Base-by-base conservation (phyloP, 2,329 filamentous ascomycete genomes). In the Byssothecium circinans region DNA sequence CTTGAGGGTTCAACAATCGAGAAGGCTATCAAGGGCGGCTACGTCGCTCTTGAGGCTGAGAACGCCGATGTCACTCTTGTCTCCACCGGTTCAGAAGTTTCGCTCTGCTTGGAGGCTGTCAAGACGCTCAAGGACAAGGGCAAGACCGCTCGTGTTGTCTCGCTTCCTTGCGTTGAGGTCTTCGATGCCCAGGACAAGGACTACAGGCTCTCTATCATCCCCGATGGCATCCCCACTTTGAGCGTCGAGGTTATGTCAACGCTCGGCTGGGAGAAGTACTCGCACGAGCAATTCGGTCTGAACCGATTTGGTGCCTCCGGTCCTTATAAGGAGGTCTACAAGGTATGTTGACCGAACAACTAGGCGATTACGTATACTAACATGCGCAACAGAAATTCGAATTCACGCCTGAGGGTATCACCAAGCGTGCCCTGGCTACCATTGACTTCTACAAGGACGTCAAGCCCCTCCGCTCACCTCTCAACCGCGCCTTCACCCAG, bases 251-350 rank as follows among this genome's bases (percentile, higher is more conserved):
- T 91, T 74, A 95, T 96, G 89, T 88, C 83, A 75, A 99, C 94
- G 62, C 86, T 96, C 77, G 94, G 94, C 64, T 99, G 94, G 94
- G 91, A 97, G 84, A 88, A 92, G 76, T 99, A 97, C 80, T 89
- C 91, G 50, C 92, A 99, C 78, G 94, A 99, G 85, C 94, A 99
- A 81, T 99, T 99, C 69, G 94, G 94, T 73, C 85, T 99, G 61
- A 99, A 99, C 87, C 85, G 94, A 73, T 99, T 99, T 76, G 94
- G 94, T 85, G 92, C 92, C 61, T 95, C 89, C 47, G 94, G 92
- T 68, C 87, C 92, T 61, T 97, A 97, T 82, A 92, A 92, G 86
- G 87, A 97, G 68, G 91, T 99, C 53, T 99, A 99, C 84, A 87
- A 89, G 82, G 89, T 76, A 68, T 60, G 74, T 63, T 34, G 29